Percentiles rank a stretch among this genome's conserved stretches.
Evolutionary conservation across 805 yeast genomes (phyloP).

Genomic region (Scheffersomyces ergatensis): DNA sequence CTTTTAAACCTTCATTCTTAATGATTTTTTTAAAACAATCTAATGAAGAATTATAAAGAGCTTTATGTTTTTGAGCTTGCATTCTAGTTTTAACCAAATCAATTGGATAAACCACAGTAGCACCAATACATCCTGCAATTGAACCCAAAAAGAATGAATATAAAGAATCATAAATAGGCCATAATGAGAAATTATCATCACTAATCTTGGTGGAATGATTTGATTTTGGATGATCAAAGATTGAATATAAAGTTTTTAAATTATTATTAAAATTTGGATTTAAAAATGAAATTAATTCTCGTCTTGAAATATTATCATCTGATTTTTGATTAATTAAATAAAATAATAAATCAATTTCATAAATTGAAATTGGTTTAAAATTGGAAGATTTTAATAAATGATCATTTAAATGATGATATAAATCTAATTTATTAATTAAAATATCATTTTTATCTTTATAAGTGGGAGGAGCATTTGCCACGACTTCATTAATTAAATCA

Average conservation of each 20-base stretch:
- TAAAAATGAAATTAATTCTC: slow-evolving; percentile 44
- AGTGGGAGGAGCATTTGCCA: slow-evolving; percentile 46
- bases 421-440: slow-evolving; percentile 37
- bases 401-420: slow-evolving; percentile 41
- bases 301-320: slow-evolving; percentile 39
- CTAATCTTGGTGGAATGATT: slow-evolving; percentile 23
- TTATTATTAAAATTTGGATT: slow-evolving; percentile 54
- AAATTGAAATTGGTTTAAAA: slow-evolving; percentile 39
- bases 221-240: slow-evolving; percentile 43
- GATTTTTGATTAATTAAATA: slow-evolving; percentile 33
- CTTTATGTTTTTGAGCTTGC: slow-evolving; percentile 85
- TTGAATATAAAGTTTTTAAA: slow-evolving; percentile 28
- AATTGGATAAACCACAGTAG: slow-evolving; percentile 96
- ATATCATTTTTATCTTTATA: slow-evolving; percentile 39
- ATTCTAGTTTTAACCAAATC: slow-evolving; percentile 94
- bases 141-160: slow-evolving; percentile 90
- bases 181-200: slow-evolving; percentile 40
- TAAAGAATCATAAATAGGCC: slow-evolving; percentile 63
- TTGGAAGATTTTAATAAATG: slow-evolving; percentile 42
- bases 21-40: slow-evolving; percentile 85
- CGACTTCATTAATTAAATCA: slow-evolving; percentile 44
- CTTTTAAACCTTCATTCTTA: slow-evolving; percentile 73
- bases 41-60: slow-evolving; percentile 71
- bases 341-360: slow-evolving; percentile 40
- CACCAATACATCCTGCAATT: slow-evolving; percentile 96